These are phyloP conservation scores for Gnetum montanum DNA, from an alignment of 75 land plant species.

Conservation along the genomic window DNA sequence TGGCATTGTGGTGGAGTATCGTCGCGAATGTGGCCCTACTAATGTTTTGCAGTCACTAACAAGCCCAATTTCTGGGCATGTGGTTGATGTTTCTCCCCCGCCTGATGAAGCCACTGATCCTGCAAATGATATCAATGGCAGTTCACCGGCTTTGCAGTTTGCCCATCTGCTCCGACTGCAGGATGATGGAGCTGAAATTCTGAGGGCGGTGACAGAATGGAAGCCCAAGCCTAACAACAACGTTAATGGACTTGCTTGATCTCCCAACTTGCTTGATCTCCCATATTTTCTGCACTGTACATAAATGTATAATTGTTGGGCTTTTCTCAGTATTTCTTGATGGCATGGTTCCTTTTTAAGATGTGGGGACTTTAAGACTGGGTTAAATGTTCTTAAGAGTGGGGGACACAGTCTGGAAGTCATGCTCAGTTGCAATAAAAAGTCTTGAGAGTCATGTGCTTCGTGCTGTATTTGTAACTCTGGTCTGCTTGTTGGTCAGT, in stretches of 20 bases:
- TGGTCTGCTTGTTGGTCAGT: too few relatives aligned
- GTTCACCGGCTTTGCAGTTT: background rate
- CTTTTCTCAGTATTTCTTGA: constrained; percentile 4
- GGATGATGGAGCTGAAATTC: constrained; percentile 7
- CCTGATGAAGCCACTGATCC: background rate
- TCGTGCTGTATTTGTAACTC: too few relatives aligned
- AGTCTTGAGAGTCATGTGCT: too few relatives aligned
- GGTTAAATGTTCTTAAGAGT: too few relatives aligned
- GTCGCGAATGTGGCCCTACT: constrained; percentile 29
- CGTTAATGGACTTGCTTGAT: background rate
- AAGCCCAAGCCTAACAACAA: constrained; percentile 4
- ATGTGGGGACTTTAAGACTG: too few relatives aligned
- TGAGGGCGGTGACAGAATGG: constrained; percentile 13
- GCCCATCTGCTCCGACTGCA: constrained; percentile 8
- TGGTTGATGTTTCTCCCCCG: background rate
- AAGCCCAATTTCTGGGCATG: constrained; percentile 12
- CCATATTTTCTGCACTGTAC: constrained; percentile 6
- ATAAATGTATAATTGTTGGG: constrained; percentile 7
- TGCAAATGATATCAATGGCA: background rate
- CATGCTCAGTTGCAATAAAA: too few relatives aligned
- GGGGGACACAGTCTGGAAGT: too few relatives aligned
- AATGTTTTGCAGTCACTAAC: constrained; percentile 26
- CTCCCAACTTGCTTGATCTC: background rate
- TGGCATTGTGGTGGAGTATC: constrained; percentile 25
- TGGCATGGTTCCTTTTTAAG: background rate